These are phyloP conservation scores for Ligustrum vulgare DNA, from an alignment of 257 asterid genomes.

Conservation along the genomic window DNA sequence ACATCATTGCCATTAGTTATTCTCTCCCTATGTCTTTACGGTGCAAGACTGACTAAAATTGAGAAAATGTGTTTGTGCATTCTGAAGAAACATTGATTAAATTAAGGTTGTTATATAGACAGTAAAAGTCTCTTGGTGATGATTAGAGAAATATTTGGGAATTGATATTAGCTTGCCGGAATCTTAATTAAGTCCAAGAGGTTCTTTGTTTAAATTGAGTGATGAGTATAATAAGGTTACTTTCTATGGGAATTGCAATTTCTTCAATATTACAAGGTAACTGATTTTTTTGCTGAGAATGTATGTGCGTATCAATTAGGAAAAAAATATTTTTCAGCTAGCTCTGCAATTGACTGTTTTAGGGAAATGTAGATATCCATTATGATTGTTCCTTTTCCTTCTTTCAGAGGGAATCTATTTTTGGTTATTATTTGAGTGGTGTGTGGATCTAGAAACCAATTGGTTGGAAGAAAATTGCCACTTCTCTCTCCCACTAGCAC, in stretches of 20 bases:
- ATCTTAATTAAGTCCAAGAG: not conserved
- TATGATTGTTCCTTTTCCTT: not conserved
- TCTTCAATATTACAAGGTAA: not conserved
- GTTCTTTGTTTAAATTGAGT: not conserved
- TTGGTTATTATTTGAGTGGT: not conserved
- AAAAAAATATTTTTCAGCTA: not conserved
- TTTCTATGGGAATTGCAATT: not conserved
- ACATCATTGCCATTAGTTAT: not conserved
- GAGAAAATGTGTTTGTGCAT: not conserved
- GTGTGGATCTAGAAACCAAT: not conserved
- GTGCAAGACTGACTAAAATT: not conserved
- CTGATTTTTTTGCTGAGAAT: not conserved
- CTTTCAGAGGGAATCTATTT: not conserved
- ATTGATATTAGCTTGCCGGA: not conserved
- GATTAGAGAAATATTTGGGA: not conserved
- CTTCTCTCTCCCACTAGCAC: not conserved
- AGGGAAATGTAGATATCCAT: not conserved
- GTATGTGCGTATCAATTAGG: not conserved
- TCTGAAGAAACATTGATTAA: not conserved
- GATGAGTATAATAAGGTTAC: not conserved
- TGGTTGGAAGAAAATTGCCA: not conserved
- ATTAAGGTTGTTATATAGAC: not conserved
- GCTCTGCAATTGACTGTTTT: not conserved
- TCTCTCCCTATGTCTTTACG: not conserved
- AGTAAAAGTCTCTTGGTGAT: not conserved